These are phyloP conservation scores for Biancaea sappan DNA, from an alignment of 306 rosid genomes.

Conservation along the genomic window DNA sequence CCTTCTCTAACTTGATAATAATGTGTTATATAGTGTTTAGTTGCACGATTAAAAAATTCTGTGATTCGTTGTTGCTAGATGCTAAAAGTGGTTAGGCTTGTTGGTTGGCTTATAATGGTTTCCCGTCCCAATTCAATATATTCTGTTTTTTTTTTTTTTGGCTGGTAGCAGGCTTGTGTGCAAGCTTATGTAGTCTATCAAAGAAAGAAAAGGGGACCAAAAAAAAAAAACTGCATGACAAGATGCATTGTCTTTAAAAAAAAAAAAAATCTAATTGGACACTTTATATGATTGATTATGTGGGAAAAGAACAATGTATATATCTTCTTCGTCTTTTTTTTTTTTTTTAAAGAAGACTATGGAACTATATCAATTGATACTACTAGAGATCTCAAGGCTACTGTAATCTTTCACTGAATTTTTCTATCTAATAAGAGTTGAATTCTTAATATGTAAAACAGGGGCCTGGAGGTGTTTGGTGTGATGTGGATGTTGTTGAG, in stretches of 20 bases:
- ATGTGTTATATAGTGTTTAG: background rate
- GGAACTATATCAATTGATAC: background rate
- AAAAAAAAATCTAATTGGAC: slow-evolving; percentile 22
- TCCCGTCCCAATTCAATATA: background rate
- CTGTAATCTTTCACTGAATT: background rate
- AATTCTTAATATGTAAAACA: slow-evolving; percentile 47
- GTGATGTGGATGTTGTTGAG: slow-evolving; percentile 98
- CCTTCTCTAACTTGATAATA: background rate
- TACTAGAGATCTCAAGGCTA: slow-evolving; percentile 12
- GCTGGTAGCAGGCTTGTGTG: background rate
- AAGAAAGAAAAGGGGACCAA: background rate
- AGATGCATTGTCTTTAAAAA: background rate
- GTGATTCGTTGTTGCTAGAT: slow-evolving; percentile 12
- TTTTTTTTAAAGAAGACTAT: slow-evolving; percentile 11
- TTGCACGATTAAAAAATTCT: background rate
- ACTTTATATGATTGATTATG: background rate
- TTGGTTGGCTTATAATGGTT: background rate
- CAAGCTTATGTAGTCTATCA: background rate
- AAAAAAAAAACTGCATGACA: background rate
- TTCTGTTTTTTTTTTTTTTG: background rate
- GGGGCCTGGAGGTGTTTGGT: slow-evolving; percentile 99
- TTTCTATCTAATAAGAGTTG: slow-evolving; percentile 25
- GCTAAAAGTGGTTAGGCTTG: background rate
- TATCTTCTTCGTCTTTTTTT: too few relatives aligned
- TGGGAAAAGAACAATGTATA: slow-evolving; percentile 5